Evolutionary conservation across 2,329 filamentous ascomycete genomes (phyloP).

Genomic region (Colletotrichum sp.): DNA sequence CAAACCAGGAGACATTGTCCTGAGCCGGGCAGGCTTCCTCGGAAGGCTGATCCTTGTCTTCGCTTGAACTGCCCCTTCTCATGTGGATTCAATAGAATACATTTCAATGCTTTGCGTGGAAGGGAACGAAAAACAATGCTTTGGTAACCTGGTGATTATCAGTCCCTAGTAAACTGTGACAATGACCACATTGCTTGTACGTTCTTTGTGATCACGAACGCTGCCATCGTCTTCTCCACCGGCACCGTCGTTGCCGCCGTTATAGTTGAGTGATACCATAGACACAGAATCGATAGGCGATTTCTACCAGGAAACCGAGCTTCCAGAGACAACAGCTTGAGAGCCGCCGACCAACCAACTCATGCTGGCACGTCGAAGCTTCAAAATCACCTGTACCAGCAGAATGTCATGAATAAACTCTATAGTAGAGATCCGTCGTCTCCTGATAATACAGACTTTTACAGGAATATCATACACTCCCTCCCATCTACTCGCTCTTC

Average conservation of each 20-base stretch:
- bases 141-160: rapidly evolving
- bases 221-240: neutral
- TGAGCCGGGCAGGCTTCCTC: neutral
- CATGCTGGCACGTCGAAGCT: neutral
- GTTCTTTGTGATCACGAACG: neutral
- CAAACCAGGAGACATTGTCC: neutral
- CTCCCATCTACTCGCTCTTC: conserved; percentile 7
- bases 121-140: neutral
- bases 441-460: conserved; percentile 18
- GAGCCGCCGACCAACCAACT: neutral
- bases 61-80: neutral
- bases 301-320: neutral
- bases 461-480: conserved; percentile 23
- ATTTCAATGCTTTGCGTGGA: neutral
- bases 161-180: neutral
- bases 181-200: rapidly evolving
- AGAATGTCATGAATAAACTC: neutral
- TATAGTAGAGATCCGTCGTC: conserved; percentile 17
- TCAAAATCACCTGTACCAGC: neutral
- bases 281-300: neutral
- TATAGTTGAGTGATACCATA: neutral
- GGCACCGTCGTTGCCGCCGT: rapidly evolving
- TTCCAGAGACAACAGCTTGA: neutral
- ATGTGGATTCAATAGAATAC: neutral
- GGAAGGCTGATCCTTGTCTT: neutral